Evolutionary conservation across 1,284 basidiomycete genomes (phyloP), one percentile per base, ranked within the genome.

Genomic region (Apiotrichum laibachii): DNA sequence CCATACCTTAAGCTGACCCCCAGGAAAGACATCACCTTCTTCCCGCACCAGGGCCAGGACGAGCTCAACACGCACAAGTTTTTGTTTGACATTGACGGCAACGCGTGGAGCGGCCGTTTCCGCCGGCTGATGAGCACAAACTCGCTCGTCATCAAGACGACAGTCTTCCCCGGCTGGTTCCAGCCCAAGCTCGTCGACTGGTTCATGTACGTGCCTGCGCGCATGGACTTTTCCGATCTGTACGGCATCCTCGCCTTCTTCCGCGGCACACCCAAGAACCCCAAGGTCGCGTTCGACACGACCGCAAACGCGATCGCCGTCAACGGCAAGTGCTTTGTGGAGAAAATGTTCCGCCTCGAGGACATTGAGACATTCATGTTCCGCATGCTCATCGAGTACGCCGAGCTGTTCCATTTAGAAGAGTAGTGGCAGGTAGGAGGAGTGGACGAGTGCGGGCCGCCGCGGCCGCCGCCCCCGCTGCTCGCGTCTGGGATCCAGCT

Each of bases 21-120:
- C 59, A 76, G 74, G 40, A 45, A 57, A n/a, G 72, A 74, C 50
- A 71, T 79, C 45, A 53, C 68, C 3, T 77, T 70, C 61, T 75
- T 71, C 1, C 63, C 26, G 60, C 1, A 59, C 49, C 73, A 77
- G 54, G 43, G 54, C 4, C 45, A 67, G 2, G 61, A 67, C 16
- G 62, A 66, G 21, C 49, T 74, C 45, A 72, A 72, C 55, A 57
- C 71, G 59, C 72, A 80, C 69, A 80, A 80, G 62, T 80, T 78
- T 67, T 56, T 80, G 50, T 71, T 81, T 15, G 80, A 81, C 59
- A 78, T 81, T 19, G 80, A 81, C 60, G 79, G 81, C 1, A 81
- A 81, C 63, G 78, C 76, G 2, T 80, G 77, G 79, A 75, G 72
- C 57, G 72, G 72, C 11, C 71, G 73, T 19, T 76, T 77, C 63